phyloP scores from a whole-genome alignment of 2,329 filamentous ascomycete genomes.

The Colletotrichum tofieldiae region DNA sequence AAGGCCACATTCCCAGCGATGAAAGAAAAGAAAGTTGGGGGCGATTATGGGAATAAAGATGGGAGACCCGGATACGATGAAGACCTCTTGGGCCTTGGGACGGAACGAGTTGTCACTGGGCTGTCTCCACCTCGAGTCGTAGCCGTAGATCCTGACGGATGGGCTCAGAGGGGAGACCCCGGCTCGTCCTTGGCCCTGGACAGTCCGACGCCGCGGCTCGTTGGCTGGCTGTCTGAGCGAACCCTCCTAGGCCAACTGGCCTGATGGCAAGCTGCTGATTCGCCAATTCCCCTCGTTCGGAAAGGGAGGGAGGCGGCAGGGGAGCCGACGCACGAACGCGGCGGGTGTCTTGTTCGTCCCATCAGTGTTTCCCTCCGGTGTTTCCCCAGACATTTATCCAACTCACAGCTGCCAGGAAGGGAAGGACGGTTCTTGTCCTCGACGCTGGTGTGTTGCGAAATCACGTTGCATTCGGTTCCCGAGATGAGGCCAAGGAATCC shows the following conservation, averaged over 20 bases:
- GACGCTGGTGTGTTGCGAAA: neutral
- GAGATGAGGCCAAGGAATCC: constrained; percentile 28
- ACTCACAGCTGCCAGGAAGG: constrained; percentile 1
- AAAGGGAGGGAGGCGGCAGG: neutral
- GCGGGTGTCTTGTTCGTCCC: constrained; percentile 14
- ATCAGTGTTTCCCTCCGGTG: neutral
- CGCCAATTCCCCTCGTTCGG: constrained; percentile 23
- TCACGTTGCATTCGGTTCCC: constrained; percentile 14
- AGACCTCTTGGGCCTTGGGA: neutral
- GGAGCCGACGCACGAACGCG: constrained; percentile 11
- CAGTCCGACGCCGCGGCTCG: constrained; percentile 29
- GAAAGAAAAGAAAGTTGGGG: constrained; percentile 10
- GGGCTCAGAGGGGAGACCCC: constrained; percentile 14
- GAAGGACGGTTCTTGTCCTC: neutral
- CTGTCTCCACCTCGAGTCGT: constrained; percentile 7
- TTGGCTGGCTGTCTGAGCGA: constrained; percentile 14
- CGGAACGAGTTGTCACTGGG: constrained; percentile 14
- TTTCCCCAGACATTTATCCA: neutral
- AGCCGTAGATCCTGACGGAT: constrained; percentile 33
- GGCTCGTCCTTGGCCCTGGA: constrained; percentile 17
- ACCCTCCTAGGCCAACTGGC: constrained; percentile 11
- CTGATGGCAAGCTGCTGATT: constrained; percentile 12
- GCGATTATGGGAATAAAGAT: constrained; percentile 7
- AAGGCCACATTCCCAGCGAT: neutral
- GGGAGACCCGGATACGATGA: constrained; percentile 26